Evolutionary conservation across 441 rosid species (phyloP).

Genomic region (Gossypium gossypioides): DNA sequence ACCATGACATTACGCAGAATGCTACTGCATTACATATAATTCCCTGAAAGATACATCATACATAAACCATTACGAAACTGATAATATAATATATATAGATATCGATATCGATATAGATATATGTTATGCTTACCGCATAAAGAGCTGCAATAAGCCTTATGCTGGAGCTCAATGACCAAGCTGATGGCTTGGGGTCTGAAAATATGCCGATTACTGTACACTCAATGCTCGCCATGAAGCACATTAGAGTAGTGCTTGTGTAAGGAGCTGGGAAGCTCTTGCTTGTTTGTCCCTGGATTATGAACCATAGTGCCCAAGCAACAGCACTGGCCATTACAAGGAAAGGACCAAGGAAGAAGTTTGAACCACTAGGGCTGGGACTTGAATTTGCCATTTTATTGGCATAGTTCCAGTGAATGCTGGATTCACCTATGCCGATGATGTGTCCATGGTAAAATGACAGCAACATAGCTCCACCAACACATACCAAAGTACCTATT

Average conservation of each 20-base stretch:
- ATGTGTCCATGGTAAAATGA: slow-evolving; percentile 74
- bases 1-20: slow-evolving; percentile 59
- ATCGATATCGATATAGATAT: background rate
- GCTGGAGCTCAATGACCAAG: slow-evolving; percentile 52
- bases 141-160: slow-evolving; percentile 50
- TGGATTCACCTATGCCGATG: slow-evolving; percentile 49
- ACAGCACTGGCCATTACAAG: slow-evolving; percentile 47
- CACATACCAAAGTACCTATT: slow-evolving; percentile 63
- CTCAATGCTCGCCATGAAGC: slow-evolving; percentile 62
- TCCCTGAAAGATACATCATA: slow-evolving; percentile 35
- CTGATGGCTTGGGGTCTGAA: slow-evolving; percentile 33
- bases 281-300: slow-evolving; percentile 60
- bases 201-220: slow-evolving; percentile 36
- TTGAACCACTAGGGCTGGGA: slow-evolving; percentile 17
- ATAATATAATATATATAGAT: background rate
- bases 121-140: slow-evolving; percentile 40
- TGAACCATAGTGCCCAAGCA: slow-evolving; percentile 68
- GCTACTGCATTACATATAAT: slow-evolving; percentile 63
- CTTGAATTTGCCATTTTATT: slow-evolving; percentile 19
- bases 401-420: slow-evolving; percentile 61
- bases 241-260: slow-evolving; percentile 70
- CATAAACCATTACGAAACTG: background rate
- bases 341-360: slow-evolving; percentile 51
- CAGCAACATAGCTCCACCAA: slow-evolving; percentile 80
- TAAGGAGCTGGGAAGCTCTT: slow-evolving; percentile 66